Evolutionary conservation across 2,329 filamentous ascomycete genomes (phyloP).

Genomic region (Penicillium polonicum): DNA sequence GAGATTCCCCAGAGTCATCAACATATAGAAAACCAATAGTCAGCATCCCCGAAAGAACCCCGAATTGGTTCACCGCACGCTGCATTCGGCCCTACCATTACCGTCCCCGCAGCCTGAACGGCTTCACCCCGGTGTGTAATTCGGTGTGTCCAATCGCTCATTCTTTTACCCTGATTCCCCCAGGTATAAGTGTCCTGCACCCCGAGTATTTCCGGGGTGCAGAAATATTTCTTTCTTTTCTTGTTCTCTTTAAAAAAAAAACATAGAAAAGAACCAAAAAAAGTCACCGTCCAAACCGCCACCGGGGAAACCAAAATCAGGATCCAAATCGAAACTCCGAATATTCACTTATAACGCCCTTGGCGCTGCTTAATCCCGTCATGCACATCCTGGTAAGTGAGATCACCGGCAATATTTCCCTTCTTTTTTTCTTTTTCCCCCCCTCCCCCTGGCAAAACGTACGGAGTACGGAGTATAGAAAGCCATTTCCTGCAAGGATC

Average conservation of each 20-base stretch:
- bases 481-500: neutral
- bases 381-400: slow-evolving; percentile 51
- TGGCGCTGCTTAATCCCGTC: slow-evolving; percentile 14
- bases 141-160: slow-evolving; percentile 24
- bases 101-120: slow-evolving; percentile 28
- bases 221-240: slow-evolving; percentile 7
- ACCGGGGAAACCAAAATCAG: neutral
- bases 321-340: neutral
- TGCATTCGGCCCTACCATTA: slow-evolving; percentile 28
- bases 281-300: neutral
- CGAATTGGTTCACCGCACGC: slow-evolving; percentile 36
- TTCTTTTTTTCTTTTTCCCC: neutral
- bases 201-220: slow-evolving; percentile 7
- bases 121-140: slow-evolving; percentile 28
- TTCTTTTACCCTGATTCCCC: slow-evolving; percentile 17
- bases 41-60: slow-evolving; percentile 4
- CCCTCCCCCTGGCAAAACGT: slow-evolving; percentile 4
- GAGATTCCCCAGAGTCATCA: neutral
- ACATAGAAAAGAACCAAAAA: neutral
- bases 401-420: neutral
- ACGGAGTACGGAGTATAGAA: neutral
- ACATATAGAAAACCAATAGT: neutral
- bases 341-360: slow-evolving; percentile 7
- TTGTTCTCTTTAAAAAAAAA: neutral
- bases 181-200: slow-evolving; percentile 19